A percentile compares a stretch with the other conserved stretches of the same genome.
Evolutionary conservation across 108 stramenopile genomes (phyloP).

Genomic region (Fragilariopsis cylindrus): DNA sequence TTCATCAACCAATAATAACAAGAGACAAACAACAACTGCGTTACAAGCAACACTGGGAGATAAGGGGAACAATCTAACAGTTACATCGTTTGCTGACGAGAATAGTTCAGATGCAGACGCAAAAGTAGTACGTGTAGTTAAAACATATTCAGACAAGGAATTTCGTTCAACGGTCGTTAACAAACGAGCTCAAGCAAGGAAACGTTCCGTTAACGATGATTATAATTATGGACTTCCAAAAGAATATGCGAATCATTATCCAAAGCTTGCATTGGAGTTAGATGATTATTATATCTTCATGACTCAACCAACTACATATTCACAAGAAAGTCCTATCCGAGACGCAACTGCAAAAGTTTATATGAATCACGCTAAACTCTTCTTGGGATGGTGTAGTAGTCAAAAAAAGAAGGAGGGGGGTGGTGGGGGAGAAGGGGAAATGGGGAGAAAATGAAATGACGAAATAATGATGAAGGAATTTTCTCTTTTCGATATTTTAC

Average conservation of each 20-base stretch:
- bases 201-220: slow-evolving; percentile 10
- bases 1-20: not conserved
- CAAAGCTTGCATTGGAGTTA: slow-evolving; percentile 52
- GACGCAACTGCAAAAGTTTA: slow-evolving; percentile 78
- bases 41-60: not conserved
- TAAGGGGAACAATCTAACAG: not conserved
- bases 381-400: slow-evolving; percentile 66
- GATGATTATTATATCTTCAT: slow-evolving; percentile 70
- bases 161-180: slow-evolving; percentile 64
- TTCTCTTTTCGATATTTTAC: slow-evolving; percentile 66
- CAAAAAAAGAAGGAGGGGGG: slow-evolving; percentile 7
- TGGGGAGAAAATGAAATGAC: not conserved
- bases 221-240: slow-evolving; percentile 65
- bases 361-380: slow-evolving; percentile 72
- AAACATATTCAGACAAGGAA: slow-evolving; percentile 12
- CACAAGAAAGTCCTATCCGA: slow-evolving; percentile 72
- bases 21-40: not conserved
- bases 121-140: not conserved
- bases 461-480: not conserved
- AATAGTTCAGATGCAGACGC: not conserved
- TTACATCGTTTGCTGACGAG: not conserved
- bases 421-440: not conserved
- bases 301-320: slow-evolving; percentile 61
- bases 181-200: slow-evolving; percentile 36
- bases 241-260: slow-evolving; percentile 40